These are phyloP conservation scores for Claviceps pazoutovae DNA, from an alignment of 2,329 filamentous ascomycete genomes.

Conservation along the genomic window DNA sequence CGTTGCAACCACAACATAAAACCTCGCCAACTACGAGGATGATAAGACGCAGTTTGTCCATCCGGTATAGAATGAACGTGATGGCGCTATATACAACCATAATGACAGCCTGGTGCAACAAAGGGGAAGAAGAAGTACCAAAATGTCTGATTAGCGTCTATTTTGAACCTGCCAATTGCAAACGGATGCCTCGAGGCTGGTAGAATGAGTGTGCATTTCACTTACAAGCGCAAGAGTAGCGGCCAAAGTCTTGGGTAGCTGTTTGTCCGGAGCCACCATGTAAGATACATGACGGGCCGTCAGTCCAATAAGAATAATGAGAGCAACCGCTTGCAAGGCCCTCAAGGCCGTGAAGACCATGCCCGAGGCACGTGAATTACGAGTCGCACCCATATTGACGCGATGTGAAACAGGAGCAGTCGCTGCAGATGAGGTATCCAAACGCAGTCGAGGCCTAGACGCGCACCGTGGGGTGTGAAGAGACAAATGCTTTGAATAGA, in stretches of 20 bases:
- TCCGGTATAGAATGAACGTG: conserved; percentile 68
- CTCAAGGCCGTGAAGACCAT: conserved; percentile 66
- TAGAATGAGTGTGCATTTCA: conserved; percentile 10
- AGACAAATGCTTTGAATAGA: conserved; percentile 28
- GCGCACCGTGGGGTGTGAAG: conserved; percentile 25
- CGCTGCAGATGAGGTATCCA: conserved; percentile 19
- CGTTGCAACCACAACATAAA: conserved; percentile 59
- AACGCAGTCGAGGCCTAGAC: conserved; percentile 27
- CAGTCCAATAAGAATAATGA: conserved; percentile 63
- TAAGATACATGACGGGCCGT: conserved; percentile 69
- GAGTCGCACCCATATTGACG: conserved; percentile 29
- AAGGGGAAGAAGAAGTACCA: background rate
- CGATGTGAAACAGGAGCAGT: conserved; percentile 9
- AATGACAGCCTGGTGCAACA: conserved; percentile 52
- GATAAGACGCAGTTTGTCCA: conserved; percentile 62
- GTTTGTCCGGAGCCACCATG: conserved; percentile 52
- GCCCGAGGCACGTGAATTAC: conserved; percentile 57
- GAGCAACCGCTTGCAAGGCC: conserved; percentile 53
- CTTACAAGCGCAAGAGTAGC: conserved; percentile 69
- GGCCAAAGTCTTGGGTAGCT: conserved; percentile 58
- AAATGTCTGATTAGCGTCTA: background rate
- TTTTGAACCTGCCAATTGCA: background rate
- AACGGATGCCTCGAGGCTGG: background rate
- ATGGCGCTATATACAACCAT: conserved; percentile 67
- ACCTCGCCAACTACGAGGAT: conserved; percentile 50